Evolutionary conservation across 257 asterid species (phyloP), one percentile per base, ranked within the genome.

Genomic region (Rauvolfia tetraphylla): DNA sequence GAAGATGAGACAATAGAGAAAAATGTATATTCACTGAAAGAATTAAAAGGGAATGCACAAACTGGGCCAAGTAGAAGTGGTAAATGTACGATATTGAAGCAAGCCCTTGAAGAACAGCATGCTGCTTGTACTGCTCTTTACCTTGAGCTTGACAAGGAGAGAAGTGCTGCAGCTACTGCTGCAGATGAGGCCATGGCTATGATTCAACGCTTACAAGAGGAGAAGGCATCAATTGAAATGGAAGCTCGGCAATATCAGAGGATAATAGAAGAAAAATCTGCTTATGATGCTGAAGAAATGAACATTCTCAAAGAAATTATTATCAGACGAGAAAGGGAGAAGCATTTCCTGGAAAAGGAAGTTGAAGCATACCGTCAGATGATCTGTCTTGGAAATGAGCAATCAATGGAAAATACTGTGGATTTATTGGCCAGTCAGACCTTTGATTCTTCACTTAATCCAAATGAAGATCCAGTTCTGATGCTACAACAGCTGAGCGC

Each of bases 181-280:
- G 99, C 99, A 23, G 99, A 95, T 54, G 99, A 92, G 90, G 96
- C 98, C 56, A 89, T 95, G 98, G 97, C 98, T 66, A 95, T 95
- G 99, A 95, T 95, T 81, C 87, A 85, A 31, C 97, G 99, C 41
- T 91, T 95, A n/a, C 98, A 92, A 80, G 95, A 84, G 68, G 99
- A 95, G 80, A 95, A 95, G 84, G 95, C 96, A 11, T 83, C 85
- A 71, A 82, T 93, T 77, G 92, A 87, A 84, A 95, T 95, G 93
- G 97, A 93, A 74, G 96, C 98, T 75, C 87, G 96, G 71, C 99
- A 95, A 75, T 90, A 88, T 78, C 90, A 88, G 84, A 85, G 99
- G 88, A 79, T 95, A 51, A 66, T 89, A 23, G 98, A 95, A 80
- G 99, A 89, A 70, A 93, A 92, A 79, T 88, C 95, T 29, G 91